Evolutionary conservation across 2,329 filamentous ascomycete species (phyloP).

Genomic region (Trichoderma sp.): DNA sequence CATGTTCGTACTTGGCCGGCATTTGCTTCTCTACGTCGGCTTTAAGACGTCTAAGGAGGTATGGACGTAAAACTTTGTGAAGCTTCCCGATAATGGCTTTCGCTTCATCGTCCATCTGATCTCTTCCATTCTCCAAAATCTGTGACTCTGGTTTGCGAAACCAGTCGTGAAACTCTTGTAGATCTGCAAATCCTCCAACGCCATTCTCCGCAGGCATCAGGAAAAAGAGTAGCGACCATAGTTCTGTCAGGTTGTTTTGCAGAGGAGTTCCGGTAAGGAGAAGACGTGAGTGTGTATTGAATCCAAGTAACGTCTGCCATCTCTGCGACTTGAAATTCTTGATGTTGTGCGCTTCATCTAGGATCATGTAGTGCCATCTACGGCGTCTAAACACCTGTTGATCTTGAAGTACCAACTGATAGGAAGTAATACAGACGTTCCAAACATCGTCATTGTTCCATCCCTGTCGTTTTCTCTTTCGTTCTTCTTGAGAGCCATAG

Average conservation of each 20-base stretch:
- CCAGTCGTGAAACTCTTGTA: conserved; percentile 96
- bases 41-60: conserved; percentile 87
- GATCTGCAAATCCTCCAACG: conserved; percentile 85
- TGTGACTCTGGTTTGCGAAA: conserved; percentile 95
- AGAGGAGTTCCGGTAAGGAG: conserved; percentile 92
- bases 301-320: conserved; percentile 93
- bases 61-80: conserved; percentile 90
- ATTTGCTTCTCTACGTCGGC: conserved; percentile 99
- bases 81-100: conserved; percentile 90
- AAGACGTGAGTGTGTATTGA: conserved; percentile 86
- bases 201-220: conserved; percentile 89
- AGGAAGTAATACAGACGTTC: conserved; percentile 98
- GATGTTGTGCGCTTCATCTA: conserved; percentile 99
- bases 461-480: conserved; percentile 84
- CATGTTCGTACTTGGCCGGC: conserved; percentile 96
- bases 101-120: conserved; percentile 92
- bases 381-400: conserved; percentile 91
- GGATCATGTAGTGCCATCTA: conserved; percentile 96
- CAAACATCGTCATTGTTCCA: conserved; percentile 94
- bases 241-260: conserved; percentile 94
- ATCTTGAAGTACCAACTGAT: conserved; percentile 93
- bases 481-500: conserved; percentile 91
- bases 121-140: conserved; percentile 90
- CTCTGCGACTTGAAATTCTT: conserved; percentile 98
- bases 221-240: conserved; percentile 97